Evolutionary conservation across 495 filamentous ascomycete genomes (phyloP).

Genomic region (Tuber magnatum): DNA sequence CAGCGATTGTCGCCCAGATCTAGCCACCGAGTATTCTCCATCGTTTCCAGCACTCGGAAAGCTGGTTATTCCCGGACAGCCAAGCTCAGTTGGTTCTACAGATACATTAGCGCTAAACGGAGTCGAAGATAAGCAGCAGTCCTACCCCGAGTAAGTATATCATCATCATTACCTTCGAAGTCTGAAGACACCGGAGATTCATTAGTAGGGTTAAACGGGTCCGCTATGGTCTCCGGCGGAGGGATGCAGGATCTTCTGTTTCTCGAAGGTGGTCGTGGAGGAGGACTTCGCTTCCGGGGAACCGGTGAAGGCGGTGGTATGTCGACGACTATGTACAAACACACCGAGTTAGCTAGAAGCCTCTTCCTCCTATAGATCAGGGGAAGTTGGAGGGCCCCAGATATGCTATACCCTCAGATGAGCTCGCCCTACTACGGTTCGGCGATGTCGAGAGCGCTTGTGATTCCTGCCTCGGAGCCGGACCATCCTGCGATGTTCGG

Average conservation of each 20-base stretch:
- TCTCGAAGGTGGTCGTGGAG: slow-evolving; percentile 1
- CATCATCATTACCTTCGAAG: slow-evolving; percentile 1
- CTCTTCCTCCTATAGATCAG: background rate
- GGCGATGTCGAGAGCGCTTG: background rate
- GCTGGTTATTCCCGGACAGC: background rate
- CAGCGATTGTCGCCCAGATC: slow-evolving; percentile 27
- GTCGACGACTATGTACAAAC: background rate
- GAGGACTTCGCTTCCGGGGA: background rate
- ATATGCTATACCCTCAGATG: background rate
- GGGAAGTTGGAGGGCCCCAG: background rate
- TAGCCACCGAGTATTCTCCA: background rate
- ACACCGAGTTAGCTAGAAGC: background rate
- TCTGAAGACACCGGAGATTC: slow-evolving; percentile 1
- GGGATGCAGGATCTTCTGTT: background rate
- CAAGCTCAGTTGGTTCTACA: background rate
- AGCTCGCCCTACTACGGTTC: background rate
- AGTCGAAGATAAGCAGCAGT: background rate
- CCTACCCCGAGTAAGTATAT: background rate
- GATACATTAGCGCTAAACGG: background rate
- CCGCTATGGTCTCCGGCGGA: background rate
- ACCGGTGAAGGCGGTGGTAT: background rate
- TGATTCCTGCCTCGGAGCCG: background rate
- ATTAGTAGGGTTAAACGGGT: background rate
- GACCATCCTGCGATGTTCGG: background rate
- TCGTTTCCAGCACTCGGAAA: slow-evolving; percentile 1